A percentile compares a stretch with the other conserved stretches of the same genome.
Conservation (phyloP, 148 eudicot genomes). For the Vaccinium vitisidaea region DNA sequence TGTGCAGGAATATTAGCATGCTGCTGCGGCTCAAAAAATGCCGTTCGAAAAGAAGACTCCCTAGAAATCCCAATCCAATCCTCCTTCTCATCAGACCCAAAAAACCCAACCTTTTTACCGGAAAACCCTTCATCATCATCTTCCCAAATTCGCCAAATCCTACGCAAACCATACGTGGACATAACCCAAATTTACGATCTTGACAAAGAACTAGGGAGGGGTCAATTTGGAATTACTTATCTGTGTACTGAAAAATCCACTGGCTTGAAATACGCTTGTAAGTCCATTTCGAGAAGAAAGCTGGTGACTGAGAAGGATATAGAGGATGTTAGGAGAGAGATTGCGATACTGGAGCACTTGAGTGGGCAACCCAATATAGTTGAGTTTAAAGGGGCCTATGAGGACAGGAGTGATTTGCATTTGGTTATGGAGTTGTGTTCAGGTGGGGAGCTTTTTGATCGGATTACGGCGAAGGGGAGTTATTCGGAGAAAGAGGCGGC, state of each 20-base stretch:
- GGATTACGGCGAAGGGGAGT: constrained; percentile 57
- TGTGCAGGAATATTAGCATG: not conserved
- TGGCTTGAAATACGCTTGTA: constrained; percentile 60
- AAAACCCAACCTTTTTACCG: not conserved
- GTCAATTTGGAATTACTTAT: constrained; percentile 81
- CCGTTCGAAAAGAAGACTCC: not conserved
- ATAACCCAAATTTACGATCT: constrained; percentile 47
- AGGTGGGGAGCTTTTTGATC: constrained; percentile 84
- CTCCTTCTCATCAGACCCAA: constrained; percentile 20
- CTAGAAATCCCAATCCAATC: constrained; percentile 46
- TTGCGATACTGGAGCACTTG: constrained; percentile 59
- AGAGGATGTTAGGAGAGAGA: constrained; percentile 69
- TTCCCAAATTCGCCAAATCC: constrained; percentile 35
- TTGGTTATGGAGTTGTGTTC: constrained; percentile 83
- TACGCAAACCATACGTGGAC: constrained; percentile 52
- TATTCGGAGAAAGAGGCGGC: constrained; percentile 86
- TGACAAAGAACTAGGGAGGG: constrained; percentile 70
- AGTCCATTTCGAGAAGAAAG: constrained; percentile 64
- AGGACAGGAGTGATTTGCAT: constrained; percentile 50
- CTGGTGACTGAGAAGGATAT: constrained; percentile 49
- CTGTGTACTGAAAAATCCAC: constrained; percentile 63
- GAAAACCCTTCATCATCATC: not conserved
- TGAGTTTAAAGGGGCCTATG: constrained; percentile 79
- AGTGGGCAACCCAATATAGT: constrained; percentile 90
- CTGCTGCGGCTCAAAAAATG: not conserved